These are phyloP conservation scores for Verticillium albo-atrum DNA, from an alignment of 2,329 filamentous ascomycete species.

Conservation along the genomic window DNA sequence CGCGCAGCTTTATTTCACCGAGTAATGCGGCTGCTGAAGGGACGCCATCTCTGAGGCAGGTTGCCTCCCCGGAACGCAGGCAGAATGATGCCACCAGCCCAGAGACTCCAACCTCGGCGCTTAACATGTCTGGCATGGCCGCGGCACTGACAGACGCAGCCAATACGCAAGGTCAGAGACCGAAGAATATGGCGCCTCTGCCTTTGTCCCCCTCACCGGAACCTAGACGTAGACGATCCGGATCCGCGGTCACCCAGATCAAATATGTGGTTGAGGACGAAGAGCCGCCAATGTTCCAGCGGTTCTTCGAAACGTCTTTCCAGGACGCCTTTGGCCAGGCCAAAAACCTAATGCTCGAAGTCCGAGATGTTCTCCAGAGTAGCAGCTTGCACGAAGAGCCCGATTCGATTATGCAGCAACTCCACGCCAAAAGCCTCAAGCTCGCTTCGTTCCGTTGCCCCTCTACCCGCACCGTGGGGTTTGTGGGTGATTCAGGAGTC, in stretches of 20 bases:
- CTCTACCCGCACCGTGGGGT: conserved; percentile 35
- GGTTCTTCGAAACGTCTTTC: conserved; percentile 28
- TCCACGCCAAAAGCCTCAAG: conserved; percentile 24
- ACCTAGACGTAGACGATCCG: neutral
- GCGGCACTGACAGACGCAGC: neutral
- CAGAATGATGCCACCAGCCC: neutral
- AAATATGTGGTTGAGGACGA: conserved; percentile 21
- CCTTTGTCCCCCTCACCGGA: neutral
- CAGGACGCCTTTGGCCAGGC: conserved; percentile 28
- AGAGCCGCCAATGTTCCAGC: conserved; percentile 23
- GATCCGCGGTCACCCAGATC: neutral
- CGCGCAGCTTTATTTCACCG: neutral
- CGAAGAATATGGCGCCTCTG: neutral
- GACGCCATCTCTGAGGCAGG: neutral
- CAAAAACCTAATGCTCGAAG: conserved; percentile 21
- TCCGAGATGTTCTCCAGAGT: conserved; percentile 27
- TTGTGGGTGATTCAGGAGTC: conserved; percentile 44
- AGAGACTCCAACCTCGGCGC: neutral
- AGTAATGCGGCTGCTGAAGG: no score
- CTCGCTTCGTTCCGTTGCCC: conserved; percentile 32
- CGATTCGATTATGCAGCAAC: conserved; percentile 13
- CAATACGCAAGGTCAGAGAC: neutral
- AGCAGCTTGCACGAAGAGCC: conserved; percentile 27
- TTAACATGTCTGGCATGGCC: neutral
- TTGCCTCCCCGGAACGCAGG: neutral